These are phyloP conservation scores for Entonaema liquescens DNA, from an alignment of 495 filamentous ascomycete species.

Conservation along the genomic window DNA sequence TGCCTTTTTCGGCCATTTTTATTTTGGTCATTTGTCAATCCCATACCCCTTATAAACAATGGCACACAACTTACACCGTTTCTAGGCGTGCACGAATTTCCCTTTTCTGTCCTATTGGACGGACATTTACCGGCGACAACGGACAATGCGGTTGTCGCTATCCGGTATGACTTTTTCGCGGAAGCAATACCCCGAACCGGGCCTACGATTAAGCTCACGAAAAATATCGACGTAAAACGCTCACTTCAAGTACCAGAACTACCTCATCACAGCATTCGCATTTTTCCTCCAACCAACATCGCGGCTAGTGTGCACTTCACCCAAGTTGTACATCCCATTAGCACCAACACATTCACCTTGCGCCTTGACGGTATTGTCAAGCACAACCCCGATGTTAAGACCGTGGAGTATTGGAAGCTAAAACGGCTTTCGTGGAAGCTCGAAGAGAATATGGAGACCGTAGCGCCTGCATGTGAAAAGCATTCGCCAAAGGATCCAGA, in stretches of 20 bases:
- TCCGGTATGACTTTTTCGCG: conserved; percentile 84
- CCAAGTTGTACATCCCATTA: conserved; percentile 85
- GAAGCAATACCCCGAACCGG: conserved; percentile 68
- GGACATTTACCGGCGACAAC: conserved; percentile 86
- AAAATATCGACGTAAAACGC: conserved; percentile 74
- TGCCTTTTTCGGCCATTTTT: not conserved
- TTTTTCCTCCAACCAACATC: conserved; percentile 96
- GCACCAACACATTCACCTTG: conserved; percentile 79
- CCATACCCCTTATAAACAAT: not conserved
- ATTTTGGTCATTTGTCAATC: not conserved
- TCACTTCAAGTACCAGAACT: conserved; percentile 66
- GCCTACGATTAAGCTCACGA: conserved; percentile 65
- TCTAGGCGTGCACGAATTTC: conserved; percentile 74
- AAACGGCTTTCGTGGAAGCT: conserved; percentile 93
- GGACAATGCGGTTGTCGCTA: conserved; percentile 71
- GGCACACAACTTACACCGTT: conserved; percentile 31
- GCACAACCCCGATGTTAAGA: conserved; percentile 61
- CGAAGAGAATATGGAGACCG: conserved; percentile 81
- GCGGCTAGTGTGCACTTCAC: conserved; percentile 82
- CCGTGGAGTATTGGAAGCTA: conserved; percentile 79
- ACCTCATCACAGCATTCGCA: conserved; percentile 83
- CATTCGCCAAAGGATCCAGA: conserved; percentile 72
- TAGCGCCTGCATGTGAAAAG: conserved; percentile 82
- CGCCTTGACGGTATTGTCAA: conserved; percentile 80
- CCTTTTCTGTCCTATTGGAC: conserved; percentile 89